Evolutionary conservation across 2,329 filamentous ascomycete genomes (phyloP), one percentile per base, ranked within the genome.

Genomic region (Epichloe brachyelytri): DNA sequence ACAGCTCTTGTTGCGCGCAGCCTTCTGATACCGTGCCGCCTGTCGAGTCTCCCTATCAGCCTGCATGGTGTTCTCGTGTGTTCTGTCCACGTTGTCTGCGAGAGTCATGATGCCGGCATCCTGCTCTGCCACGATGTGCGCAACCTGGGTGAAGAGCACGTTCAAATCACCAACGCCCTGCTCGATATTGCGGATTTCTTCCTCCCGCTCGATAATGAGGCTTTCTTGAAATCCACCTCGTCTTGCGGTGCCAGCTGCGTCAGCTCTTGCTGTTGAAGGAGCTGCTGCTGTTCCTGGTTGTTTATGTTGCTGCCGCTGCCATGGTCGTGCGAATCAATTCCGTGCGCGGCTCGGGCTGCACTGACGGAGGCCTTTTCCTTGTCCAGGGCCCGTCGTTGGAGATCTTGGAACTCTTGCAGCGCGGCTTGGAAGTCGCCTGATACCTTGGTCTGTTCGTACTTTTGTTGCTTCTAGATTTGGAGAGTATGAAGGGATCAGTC

Each of bases 161-260:
- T 98, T 98, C 55, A 98, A 73, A 62, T 98, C 93, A 51, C 86
- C 86, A 6, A 98, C 93, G 51, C 87, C 89, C 68, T 96, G 90
- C 71, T 97, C 93, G 61, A 98, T 98, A 65, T 95, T 94, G 55
- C 90, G 84, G 58, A 98, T 98, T 72, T 98, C 93, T 52, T 88
- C 83, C 68, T 98, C 93, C 50, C 94, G 89, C 74, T 98, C 91
- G 54, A 94, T 84, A 63, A 98, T 98, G 53, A 98, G 75, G 15
- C 86, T 83, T 59, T 98, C 93, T 64, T 98, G 93, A 96, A 98
- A 65, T 98, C 91, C 43, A 98, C 93, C 63, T 98, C 94, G 59
- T 88, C 85, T 66, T 98, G 93, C 30, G 88, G 79, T 1, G 90
- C 93, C 8, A 97, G 76, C 51, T 88, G 86, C 12, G 86, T 74